phyloP scores from a whole-genome alignment of 139 green algal genomes.

The Volvox reticuliferus region DNA sequence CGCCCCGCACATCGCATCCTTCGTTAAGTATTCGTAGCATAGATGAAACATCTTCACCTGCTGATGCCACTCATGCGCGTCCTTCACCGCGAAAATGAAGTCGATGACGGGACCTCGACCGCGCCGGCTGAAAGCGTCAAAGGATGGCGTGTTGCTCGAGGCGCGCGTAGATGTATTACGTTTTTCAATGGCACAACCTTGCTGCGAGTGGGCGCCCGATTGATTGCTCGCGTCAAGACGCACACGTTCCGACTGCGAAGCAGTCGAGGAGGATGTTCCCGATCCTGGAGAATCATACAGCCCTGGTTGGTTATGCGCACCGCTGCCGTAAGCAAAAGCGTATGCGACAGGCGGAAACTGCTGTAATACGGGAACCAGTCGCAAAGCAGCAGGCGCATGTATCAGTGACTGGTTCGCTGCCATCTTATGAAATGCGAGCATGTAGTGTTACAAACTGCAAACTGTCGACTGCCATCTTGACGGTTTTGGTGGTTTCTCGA shows the following conservation, averaged over 20 bases:
- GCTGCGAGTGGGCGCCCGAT: neutral
- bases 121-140: neutral
- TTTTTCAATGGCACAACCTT: neutral
- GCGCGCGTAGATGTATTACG: neutral
- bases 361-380: neutral
- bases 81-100: conserved; percentile 86
- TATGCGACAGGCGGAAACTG: conserved; percentile 77
- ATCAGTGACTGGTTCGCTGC: neutral
- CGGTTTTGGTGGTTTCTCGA: neutral
- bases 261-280: neutral
- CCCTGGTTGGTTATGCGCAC: conserved; percentile 83
- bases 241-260: neutral
- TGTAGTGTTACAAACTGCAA: neutral
- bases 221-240: neutral
- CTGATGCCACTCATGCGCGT: conserved; percentile 79
- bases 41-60: conserved; percentile 55
- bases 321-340: conserved; percentile 94
- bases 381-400: neutral
- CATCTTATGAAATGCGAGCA: neutral
- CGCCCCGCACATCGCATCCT: neutral
- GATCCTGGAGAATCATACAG: conserved; percentile 63
- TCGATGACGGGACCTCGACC: conserved; percentile 71
- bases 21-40: neutral
- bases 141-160: neutral
- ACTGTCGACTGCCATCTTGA: neutral